phyloP scores from a whole-genome alignment of 2,329 filamentous ascomycete species.

The Cladosporium sp. region DNA sequence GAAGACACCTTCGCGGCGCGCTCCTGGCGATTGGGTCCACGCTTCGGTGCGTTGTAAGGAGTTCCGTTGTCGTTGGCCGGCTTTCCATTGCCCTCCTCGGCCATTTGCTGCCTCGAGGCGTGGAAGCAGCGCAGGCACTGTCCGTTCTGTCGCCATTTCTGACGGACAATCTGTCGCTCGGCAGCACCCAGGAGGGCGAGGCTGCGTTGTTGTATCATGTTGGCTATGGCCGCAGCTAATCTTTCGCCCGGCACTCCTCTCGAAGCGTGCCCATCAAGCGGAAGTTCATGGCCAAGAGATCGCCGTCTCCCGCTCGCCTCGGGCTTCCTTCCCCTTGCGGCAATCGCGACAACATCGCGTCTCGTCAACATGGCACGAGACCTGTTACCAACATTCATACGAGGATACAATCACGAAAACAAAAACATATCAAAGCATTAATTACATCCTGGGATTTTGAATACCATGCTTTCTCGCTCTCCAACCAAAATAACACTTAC shows the following conservation, averaged over 20 bases:
- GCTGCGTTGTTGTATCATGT: slow-evolving; percentile 3
- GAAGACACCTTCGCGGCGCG: slow-evolving; percentile 23
- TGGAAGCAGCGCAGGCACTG: slow-evolving; percentile 21
- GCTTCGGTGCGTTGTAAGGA: slow-evolving; percentile 15
- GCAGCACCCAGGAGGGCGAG: slow-evolving; percentile 11
- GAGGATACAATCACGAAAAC: not conserved
- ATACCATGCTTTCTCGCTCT: slow-evolving; percentile 30
- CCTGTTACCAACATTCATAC: not conserved
- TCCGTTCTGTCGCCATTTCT: slow-evolving; percentile 17
- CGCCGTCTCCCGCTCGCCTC: not conserved
- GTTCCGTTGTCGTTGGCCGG: slow-evolving; percentile 3
- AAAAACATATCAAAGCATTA: not conserved
- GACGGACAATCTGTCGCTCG: slow-evolving; percentile 17
- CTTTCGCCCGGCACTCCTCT: not conserved
- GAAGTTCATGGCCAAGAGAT: slow-evolving; percentile 1
- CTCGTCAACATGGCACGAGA: no score
- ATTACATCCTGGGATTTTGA: not conserved
- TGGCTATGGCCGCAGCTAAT: not conserved
- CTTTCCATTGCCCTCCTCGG: slow-evolving; percentile 6
- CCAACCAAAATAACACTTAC: slow-evolving; percentile 31
- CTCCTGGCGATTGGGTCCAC: slow-evolving; percentile 20
- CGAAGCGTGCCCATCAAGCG: no score
- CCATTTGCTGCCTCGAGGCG: slow-evolving; percentile 11
- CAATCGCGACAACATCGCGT: slow-evolving; percentile 1
- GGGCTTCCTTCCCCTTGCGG: slow-evolving; percentile 12